Evolutionary conservation across 179 eudicot genomes (phyloP).

Genomic region (Silene noctiflora): DNA sequence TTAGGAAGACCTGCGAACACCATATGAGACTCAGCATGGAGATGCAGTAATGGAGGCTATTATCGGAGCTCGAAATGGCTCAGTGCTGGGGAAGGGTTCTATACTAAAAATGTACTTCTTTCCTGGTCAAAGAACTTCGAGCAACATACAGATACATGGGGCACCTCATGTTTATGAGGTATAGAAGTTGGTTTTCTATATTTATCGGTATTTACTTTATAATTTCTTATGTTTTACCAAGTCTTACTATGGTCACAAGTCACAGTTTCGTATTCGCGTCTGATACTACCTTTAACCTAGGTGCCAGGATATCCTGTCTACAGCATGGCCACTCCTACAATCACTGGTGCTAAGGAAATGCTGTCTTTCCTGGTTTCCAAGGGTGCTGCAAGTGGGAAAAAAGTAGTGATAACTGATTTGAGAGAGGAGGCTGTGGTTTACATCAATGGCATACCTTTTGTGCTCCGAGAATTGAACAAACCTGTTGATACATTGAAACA

Average conservation of each 20-base stretch:
- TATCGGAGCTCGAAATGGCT: conserved; percentile 81
- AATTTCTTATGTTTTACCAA: not conserved
- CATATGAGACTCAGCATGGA: conserved; percentile 87
- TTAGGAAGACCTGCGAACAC: conserved; percentile 83
- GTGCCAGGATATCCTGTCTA: conserved; percentile 89
- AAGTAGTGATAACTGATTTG: conserved; percentile 70
- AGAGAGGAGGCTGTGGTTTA: conserved; percentile 97
- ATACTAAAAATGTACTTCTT: conserved; percentile 92
- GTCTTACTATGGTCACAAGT: conserved; percentile 1
- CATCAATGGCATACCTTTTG: conserved; percentile 82
- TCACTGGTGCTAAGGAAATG: conserved; percentile 80
- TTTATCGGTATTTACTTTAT: not conserved
- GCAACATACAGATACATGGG: conserved; percentile 80
- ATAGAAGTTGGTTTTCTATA: conserved; percentile 11
- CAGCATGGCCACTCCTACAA: conserved; percentile 96
- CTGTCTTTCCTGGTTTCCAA: conserved; percentile 64
- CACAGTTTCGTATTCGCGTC: conserved; percentile 8
- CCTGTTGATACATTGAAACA: conserved; percentile 92
- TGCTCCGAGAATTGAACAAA: conserved; percentile 82
- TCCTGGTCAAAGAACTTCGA: conserved; percentile 96
- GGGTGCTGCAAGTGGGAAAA: conserved; percentile 41
- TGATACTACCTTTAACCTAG: conserved; percentile 36
- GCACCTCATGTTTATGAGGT: conserved; percentile 97
- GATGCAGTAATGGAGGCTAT: conserved; percentile 97
- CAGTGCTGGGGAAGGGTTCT: conserved; percentile 86